Base-by-base conservation (phyloP, 2,329 filamentous ascomycete species). In the Zalaria sp. region DNA sequence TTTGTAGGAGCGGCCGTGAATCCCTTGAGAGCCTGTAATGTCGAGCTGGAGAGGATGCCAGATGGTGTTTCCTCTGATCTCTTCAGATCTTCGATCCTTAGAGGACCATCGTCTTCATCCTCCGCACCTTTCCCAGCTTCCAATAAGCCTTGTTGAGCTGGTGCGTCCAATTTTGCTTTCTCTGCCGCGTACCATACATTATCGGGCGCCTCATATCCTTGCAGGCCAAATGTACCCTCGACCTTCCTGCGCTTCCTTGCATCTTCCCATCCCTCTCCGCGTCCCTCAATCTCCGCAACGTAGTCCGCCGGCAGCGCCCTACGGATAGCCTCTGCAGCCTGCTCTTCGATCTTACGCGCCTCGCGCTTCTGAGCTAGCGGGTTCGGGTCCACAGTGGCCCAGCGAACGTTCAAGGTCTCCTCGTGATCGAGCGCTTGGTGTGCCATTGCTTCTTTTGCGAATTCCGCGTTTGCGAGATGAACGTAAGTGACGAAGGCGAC, bases 381-480 rank as follows among this genome's bases (percentile, higher is more conserved):
- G 52, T 98, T 98, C 1, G 91, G 91, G 57, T 98, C 91, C 5
- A 86, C 83, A 0, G 91, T 98, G 35, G 91, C 91, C 91, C 91
- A 98, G 48, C 93, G 75, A 38, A 98, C 88, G 60, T 98, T 98
- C 26, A 98, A 67, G 25, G 95, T 80, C 63, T 98, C 91, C 47
- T 78, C 81, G 60, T 96, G 82, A 54, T 98, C 91, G 27, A 98
- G 69, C 1, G 79, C 77, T 64, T 98, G 91, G 57, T 95, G 86
- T 4, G 86, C 84, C 89, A 98, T 96, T 1, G 91, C 84, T 46
- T 62, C 59, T 42, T 60, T 89, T 3, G 87, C 87, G 53, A 94
- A 94, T 57, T 93, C 81, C 2, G 83, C 81, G 53, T 91, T 93
- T 35, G 83, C 80, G 57, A 94, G 84, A 57, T 94, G 94, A 25